Conservation (phyloP, 2,329 filamentous ascomycete genomes). For the Fusarium bulbicola region DNA sequence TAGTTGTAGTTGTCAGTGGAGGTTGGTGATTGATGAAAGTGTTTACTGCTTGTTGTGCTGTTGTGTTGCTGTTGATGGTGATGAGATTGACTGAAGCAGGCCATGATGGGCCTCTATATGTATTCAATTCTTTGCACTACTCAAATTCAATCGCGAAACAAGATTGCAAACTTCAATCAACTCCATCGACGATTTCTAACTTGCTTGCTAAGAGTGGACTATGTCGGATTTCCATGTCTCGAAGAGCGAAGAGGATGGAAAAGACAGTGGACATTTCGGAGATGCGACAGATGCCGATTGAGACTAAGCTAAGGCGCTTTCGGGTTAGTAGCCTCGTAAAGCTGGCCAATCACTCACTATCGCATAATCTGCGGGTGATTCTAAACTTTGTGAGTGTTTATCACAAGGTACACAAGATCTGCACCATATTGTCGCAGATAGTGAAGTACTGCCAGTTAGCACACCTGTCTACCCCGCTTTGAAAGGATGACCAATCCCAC, state of each 20-base stretch:
- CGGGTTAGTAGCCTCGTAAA: not conserved
- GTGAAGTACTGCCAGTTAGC: fast-evolving
- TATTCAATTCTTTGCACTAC: not conserved
- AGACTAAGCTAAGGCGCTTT: not conserved
- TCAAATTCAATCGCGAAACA: not conserved
- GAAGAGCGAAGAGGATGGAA: not conserved
- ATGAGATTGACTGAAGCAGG: not conserved
- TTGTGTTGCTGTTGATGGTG: not conserved
- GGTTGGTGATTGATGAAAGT: not conserved
- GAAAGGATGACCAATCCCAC: not conserved
- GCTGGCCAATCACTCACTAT: not conserved
- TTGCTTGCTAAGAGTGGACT: not conserved
- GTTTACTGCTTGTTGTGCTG: not conserved
- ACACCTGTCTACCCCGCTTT: fast-evolving
- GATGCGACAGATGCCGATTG: not conserved
- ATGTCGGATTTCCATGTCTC: conserved; percentile 1
- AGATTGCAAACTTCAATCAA: fast-evolving
- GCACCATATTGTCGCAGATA: fast-evolving
- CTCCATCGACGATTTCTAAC: not conserved
- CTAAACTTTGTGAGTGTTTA: no score
- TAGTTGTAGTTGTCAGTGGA: not conserved
- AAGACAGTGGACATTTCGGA: not conserved
- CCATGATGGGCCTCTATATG: not conserved
- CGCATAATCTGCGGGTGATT: not conserved
- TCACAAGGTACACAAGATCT: fast-evolving